Percentiles rank a stretch among this genome's conserved stretches.
Evolutionary conservation across 202 grass and related monocot genomes (phyloP).

Genomic region (Musa balbisiana): DNA sequence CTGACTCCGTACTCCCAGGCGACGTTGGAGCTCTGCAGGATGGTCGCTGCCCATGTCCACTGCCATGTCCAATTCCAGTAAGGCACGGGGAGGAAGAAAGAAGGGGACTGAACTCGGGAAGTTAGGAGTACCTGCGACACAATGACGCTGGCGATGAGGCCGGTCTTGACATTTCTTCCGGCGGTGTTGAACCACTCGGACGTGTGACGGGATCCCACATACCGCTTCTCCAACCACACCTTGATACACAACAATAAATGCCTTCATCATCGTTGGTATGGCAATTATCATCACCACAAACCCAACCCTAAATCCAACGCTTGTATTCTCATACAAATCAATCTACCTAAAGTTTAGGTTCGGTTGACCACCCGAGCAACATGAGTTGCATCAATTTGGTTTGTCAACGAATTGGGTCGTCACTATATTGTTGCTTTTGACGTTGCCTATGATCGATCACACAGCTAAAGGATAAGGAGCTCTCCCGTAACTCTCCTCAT

Average conservation of each 20-base stretch:
- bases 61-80: slow-evolving; percentile 3
- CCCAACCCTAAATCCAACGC: neutral
- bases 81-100: neutral
- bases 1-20: slow-evolving; percentile 95
- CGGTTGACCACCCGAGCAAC: no score
- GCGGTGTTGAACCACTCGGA: slow-evolving; percentile 99
- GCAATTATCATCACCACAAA: neutral
- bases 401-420: no score
- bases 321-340: no score
- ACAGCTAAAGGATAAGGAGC: no score
- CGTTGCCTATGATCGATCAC: no score
- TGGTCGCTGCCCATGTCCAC: slow-evolving; percentile 97
- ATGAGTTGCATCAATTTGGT: no score
- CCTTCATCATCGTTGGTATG: neutral
- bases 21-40: slow-evolving; percentile 94
- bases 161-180: slow-evolving; percentile 84
- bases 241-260: neutral
- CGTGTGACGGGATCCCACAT: slow-evolving; percentile 62
- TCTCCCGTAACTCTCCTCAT: no score
- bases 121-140: slow-evolving; percentile 54
- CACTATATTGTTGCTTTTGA: no score
- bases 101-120: neutral
- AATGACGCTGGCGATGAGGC: slow-evolving; percentile 89
- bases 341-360: no score
- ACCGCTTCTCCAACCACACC: slow-evolving; percentile 92